A percentile compares a stretch with the other conserved stretches of the same genome.
phyloP scores from a whole-genome alignment of 208 protist genomes.

The Leishmania arabica region DNA sequence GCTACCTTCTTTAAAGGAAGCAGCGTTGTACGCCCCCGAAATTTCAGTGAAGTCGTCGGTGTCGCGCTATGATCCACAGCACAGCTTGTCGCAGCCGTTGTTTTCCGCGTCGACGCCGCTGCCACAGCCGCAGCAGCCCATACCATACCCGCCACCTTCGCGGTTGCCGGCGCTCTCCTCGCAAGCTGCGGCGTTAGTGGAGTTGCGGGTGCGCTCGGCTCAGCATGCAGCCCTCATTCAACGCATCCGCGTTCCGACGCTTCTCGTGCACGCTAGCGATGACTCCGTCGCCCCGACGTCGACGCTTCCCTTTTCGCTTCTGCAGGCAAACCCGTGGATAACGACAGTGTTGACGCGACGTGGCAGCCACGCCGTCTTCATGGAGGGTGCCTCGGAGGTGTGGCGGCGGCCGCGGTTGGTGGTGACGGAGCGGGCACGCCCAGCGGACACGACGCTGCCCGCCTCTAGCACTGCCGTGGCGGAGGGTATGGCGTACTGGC shows the following conservation, averaged over 20 bases:
- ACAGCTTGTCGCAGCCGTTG: not conserved
- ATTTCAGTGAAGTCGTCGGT: not conserved
- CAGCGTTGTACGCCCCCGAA: not conserved
- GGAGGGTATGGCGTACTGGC: not conserved
- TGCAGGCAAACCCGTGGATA: slow-evolving; percentile 38
- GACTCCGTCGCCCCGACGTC: slow-evolving; percentile 39
- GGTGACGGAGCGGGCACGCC: slow-evolving; percentile 8
- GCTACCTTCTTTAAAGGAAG: not conserved
- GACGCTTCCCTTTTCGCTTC: slow-evolving; percentile 35
- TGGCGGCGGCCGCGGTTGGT: slow-evolving; percentile 27
- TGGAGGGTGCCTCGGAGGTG: slow-evolving; percentile 29
- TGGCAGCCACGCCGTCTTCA: slow-evolving; percentile 45
- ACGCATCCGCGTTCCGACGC: slow-evolving; percentile 39
- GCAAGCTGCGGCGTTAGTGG: slow-evolving; percentile 34
- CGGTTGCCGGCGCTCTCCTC: slow-evolving; percentile 9
- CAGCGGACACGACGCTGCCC: not conserved
- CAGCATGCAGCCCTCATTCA: slow-evolving; percentile 37
- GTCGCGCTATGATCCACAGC: not conserved
- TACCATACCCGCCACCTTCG: slow-evolving; percentile 14
- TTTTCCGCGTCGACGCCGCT: not conserved
- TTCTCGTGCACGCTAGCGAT: slow-evolving; percentile 47
- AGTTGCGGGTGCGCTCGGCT: slow-evolving; percentile 30
- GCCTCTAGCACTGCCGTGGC: not conserved
- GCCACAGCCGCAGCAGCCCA: slow-evolving; percentile 11
- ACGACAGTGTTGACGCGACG: slow-evolving; percentile 52